phyloP scores from a whole-genome alignment of 208 protist genomes.

The Lotmaria passim region DNA sequence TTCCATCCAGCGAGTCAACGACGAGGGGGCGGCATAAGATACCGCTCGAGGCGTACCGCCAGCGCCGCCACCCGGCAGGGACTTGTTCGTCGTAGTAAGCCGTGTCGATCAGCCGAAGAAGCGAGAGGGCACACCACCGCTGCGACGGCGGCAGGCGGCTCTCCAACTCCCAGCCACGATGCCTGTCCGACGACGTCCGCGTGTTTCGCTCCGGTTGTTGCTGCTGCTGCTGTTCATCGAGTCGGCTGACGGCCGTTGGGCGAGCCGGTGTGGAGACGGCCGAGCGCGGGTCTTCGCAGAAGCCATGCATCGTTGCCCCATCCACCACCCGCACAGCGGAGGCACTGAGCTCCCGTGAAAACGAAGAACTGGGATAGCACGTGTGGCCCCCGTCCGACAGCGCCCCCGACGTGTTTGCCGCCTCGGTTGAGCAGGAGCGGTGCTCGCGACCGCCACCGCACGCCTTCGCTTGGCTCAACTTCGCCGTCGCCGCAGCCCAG shows the following conservation, averaged over 20 bases:
- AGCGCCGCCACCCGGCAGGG: constrained; percentile 53
- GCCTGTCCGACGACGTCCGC: background rate
- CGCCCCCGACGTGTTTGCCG: constrained; percentile 36
- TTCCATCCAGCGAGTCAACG: constrained; percentile 78
- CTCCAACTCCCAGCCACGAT: background rate
- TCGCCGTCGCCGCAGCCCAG: constrained; percentile 26
- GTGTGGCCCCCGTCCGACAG: constrained; percentile 34
- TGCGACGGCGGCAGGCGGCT: constrained; percentile 31
- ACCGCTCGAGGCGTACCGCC: constrained; percentile 54
- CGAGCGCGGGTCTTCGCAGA: constrained; percentile 24
- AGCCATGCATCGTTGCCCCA: constrained; percentile 2
- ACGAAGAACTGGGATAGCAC: constrained; percentile 23
- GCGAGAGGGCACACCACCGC: constrained; percentile 39
- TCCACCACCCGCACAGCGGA: constrained; percentile 29
- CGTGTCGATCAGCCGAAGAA: constrained; percentile 31
- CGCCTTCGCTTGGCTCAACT: constrained; percentile 1
- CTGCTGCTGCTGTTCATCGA: constrained; percentile 22
- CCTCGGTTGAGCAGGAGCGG: constrained; percentile 30
- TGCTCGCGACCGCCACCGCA: background rate
- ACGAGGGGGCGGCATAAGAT: constrained; percentile 57
- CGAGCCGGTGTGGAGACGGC: constrained; percentile 19
- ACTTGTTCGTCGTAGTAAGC: constrained; percentile 45
- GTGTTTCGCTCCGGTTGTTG: background rate
- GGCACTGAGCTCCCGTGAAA: constrained; percentile 23
- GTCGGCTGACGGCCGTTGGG: background rate